Conservation (phyloP, 192 early-diverging fungal genomes). For the Backusella psychrophila region DNA sequence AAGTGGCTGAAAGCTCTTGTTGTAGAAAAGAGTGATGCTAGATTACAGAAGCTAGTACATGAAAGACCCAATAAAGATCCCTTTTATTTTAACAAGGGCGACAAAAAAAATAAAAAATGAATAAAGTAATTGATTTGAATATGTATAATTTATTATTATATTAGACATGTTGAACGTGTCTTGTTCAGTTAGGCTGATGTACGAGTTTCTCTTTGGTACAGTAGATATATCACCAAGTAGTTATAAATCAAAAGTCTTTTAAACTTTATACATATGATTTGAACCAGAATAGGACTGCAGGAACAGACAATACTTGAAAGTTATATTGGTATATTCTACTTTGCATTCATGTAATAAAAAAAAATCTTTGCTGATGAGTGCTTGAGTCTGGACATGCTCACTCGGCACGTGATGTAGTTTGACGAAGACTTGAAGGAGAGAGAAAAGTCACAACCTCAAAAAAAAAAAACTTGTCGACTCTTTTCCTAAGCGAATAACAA, state of each 20-base stretch:
- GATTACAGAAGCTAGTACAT: slow-evolving; percentile 5
- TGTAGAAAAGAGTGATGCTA: slow-evolving; percentile 34
- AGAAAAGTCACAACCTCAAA: background rate
- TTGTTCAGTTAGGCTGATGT: too few relatives aligned
- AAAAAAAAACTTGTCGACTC: background rate
- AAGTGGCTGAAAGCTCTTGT: slow-evolving; percentile 65
- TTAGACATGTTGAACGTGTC: too few relatives aligned
- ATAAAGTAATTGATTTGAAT: background rate
- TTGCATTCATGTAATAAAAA: too few relatives aligned
- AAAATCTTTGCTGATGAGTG: too few relatives aligned
- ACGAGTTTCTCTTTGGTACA: too few relatives aligned
- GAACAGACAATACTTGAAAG: too few relatives aligned
- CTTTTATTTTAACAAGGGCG: background rate
- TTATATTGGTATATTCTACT: too few relatives aligned
- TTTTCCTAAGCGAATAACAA: background rate
- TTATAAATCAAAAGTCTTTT: too few relatives aligned
- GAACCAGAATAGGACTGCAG: too few relatives aligned
- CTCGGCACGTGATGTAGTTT: background rate
- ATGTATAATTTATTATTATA: background rate
- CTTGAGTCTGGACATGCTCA: background rate
- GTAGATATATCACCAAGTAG: too few relatives aligned
- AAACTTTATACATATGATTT: too few relatives aligned
- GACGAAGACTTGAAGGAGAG: background rate
- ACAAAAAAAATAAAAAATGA: background rate
- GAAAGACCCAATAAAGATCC: background rate